Conservation (phyloP, 768 basidiomycete species). For the Mycena belliarum region DNA sequence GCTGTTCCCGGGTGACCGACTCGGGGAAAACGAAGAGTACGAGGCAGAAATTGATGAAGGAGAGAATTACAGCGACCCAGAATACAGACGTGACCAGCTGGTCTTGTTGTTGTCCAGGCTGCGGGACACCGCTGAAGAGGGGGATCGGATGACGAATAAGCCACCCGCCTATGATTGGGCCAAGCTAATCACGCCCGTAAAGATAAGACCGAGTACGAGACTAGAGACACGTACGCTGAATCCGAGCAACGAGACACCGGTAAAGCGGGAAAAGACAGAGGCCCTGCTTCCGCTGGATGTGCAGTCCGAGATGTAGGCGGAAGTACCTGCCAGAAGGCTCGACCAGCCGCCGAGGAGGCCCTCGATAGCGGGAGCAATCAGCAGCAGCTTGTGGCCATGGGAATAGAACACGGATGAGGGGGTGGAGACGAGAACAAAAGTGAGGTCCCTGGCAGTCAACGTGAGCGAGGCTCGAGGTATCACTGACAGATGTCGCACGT, state of each 20-base stretch:
- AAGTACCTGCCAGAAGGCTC: constrained; percentile 72
- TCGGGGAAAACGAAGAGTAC: constrained; percentile 73
- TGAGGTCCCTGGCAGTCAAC: constrained; percentile 59
- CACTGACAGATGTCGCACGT: constrained; percentile 28
- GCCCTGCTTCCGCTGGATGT: constrained; percentile 83
- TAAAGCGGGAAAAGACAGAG: constrained; percentile 70
- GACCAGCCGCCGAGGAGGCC: constrained; percentile 85
- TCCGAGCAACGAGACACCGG: constrained; percentile 77
- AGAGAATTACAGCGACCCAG: constrained; percentile 45
- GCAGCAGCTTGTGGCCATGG: constrained; percentile 74
- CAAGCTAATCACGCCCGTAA: constrained; percentile 28
- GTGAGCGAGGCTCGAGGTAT: constrained; percentile 4
- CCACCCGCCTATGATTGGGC: constrained; percentile 73
- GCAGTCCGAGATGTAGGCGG: constrained; percentile 83
- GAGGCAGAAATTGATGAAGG: constrained; percentile 58
- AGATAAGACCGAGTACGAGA: not conserved
- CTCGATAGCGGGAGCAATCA: constrained; percentile 81
- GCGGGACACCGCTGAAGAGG: constrained; percentile 12
- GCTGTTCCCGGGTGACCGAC: constrained; percentile 48
- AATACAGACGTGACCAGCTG: constrained; percentile 48
- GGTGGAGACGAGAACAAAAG: constrained; percentile 81
- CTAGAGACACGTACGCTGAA: constrained; percentile 43
- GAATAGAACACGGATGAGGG: constrained; percentile 59
- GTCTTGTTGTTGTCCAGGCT: constrained; percentile 9
- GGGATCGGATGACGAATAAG: constrained; percentile 43